These are phyloP conservation scores for Waltergamsia citrina DNA, from an alignment of 2,329 filamentous ascomycete species.

Conservation along the genomic window DNA sequence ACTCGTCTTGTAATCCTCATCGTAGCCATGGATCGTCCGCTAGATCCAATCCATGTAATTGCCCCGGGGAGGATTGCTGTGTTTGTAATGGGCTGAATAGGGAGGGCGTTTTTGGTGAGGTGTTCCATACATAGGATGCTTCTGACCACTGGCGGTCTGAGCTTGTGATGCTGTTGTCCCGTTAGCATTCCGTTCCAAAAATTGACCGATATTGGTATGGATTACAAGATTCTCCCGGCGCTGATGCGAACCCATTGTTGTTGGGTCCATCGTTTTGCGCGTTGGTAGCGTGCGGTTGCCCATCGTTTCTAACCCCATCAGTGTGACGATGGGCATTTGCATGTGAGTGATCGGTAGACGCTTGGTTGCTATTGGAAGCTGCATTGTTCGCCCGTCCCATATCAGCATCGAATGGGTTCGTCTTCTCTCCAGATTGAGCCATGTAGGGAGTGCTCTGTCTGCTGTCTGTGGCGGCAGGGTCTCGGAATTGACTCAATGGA, in stretches of 20 bases:
- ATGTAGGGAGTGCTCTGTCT: slow-evolving; percentile 50
- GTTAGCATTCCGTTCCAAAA: neutral
- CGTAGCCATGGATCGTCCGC: slow-evolving; percentile 2
- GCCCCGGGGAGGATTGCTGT: neutral
- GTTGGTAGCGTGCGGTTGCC: no score
- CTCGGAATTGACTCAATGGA: slow-evolving; percentile 36
- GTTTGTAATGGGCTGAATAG: neutral
- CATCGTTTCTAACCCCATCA: no score
- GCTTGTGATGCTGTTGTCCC: neutral
- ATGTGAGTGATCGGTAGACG: neutral
- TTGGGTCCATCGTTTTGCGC: neutral
- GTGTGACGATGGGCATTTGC: no score
- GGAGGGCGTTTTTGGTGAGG: slow-evolving; percentile 7
- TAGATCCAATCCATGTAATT: slow-evolving; percentile 4
- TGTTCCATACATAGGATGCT: slow-evolving; percentile 37
- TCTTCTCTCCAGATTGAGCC: slow-evolving; percentile 47
- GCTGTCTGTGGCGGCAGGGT: slow-evolving; percentile 31
- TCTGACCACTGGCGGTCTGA: slow-evolving; percentile 8
- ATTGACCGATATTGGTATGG: neutral
- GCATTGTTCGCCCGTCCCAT: neutral
- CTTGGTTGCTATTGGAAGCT: neutral
- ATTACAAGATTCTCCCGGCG: neutral
- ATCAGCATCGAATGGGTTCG: slow-evolving; percentile 42
- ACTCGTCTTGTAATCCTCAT: neutral
- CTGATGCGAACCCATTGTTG: neutral